Evolutionary conservation across 805 yeast species (phyloP).

Genomic region (Yarrowia sp.): DNA sequence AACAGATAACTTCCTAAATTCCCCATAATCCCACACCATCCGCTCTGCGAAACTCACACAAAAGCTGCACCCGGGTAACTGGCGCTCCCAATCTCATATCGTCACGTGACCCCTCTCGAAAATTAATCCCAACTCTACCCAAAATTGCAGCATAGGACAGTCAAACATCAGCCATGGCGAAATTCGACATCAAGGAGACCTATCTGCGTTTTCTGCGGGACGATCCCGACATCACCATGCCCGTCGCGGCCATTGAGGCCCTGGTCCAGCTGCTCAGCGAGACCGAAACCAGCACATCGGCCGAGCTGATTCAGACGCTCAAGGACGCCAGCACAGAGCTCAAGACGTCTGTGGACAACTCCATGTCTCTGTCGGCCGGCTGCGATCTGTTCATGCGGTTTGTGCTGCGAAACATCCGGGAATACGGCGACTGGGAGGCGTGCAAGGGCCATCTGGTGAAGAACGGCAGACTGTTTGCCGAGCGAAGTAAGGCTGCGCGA

Average conservation of each 20-base stretch:
- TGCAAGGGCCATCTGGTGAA: slow-evolving; percentile 84
- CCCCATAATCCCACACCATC: too few relatives aligned
- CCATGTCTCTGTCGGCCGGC: slow-evolving; percentile 93
- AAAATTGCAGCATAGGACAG: neutral
- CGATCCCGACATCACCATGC: slow-evolving; percentile 98
- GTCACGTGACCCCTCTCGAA: neutral
- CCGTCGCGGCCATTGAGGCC: slow-evolving; percentile 96
- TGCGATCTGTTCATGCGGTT: slow-evolving; percentile 95
- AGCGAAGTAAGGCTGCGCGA: slow-evolving; percentile 88
- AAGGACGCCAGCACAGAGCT: slow-evolving; percentile 72
- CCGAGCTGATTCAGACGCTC: slow-evolving; percentile 81
- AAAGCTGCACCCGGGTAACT: neutral
- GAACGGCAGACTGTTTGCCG: slow-evolving; percentile 88
- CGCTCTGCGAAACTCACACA: too few relatives aligned
- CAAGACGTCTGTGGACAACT: slow-evolving; percentile 79
- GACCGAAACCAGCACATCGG: slow-evolving; percentile 88
- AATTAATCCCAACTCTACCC: neutral
- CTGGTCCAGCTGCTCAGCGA: slow-evolving; percentile 77
- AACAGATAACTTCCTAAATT: too few relatives aligned
- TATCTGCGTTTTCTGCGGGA: slow-evolving; percentile 79
- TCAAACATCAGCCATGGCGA: neutral
- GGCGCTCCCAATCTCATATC: too few relatives aligned
- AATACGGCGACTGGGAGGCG: slow-evolving; percentile 88
- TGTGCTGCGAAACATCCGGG: slow-evolving; percentile 83
- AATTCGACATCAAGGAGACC: slow-evolving; percentile 76